Conservation (phyloP, 176 grass and related monocot species). For the Carex myosuroides region DNA sequence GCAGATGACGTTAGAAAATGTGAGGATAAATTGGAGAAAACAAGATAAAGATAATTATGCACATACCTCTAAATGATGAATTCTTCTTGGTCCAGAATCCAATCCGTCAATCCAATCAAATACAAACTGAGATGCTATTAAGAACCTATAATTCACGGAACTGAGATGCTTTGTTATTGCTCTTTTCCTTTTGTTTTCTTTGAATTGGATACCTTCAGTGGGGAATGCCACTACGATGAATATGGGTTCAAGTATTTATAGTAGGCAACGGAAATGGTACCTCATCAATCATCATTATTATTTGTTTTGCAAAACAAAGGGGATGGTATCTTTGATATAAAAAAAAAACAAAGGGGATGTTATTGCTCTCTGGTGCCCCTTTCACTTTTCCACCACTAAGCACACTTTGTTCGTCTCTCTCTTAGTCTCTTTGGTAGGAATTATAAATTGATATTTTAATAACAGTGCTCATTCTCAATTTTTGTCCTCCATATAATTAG, state of each 20-base stretch:
- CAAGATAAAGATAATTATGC: neutral
- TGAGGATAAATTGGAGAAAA: neutral
- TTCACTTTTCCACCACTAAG: neutral
- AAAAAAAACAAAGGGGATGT: no score
- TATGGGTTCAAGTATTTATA: constrained; percentile 16
- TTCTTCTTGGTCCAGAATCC: neutral
- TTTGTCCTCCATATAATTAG: neutral
- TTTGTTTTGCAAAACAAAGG: neutral
- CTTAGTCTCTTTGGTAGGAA: neutral
- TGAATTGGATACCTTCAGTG: neutral
- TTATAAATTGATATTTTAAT: neutral
- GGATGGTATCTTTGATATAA: neutral
- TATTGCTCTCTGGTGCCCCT: neutral
- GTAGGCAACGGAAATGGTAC: neutral
- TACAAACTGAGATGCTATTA: neutral
- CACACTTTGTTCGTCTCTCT: neutral
- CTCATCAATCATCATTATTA: neutral
- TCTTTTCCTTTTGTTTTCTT: neutral
- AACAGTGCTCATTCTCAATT: neutral
- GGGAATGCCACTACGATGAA: neutral
- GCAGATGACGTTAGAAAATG: neutral
- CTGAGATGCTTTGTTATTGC: neutral
- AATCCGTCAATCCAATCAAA: neutral
- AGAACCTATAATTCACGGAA: neutral
- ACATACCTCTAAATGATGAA: constrained; percentile 1